Evolutionary conservation across 495 filamentous ascomycete genomes (phyloP), one percentile per base, ranked within the genome.

Genomic region (Cryomyces antarcticus): DNA sequence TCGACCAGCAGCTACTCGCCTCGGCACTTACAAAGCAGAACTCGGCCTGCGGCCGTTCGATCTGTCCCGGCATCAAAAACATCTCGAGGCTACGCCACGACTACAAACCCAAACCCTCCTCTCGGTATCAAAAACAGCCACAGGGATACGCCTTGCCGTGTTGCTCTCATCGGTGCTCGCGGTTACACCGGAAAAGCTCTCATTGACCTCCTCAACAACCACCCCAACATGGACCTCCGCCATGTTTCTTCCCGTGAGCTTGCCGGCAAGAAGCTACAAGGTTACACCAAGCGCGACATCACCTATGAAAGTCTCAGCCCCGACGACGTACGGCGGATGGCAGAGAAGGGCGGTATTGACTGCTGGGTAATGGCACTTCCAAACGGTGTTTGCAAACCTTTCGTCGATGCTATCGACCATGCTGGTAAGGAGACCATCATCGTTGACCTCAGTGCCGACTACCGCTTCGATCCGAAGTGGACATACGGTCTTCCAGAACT

Each of bases 311-410:
- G 88, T 59, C 69, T 96, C 31, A 76, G 73, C 49, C 71, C 83
- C 35, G 89, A 97, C 42, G 88, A 95, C 55, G 80, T 95, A 24
- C 75, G 81, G 41, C 74, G 77, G 42, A 92, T 95, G 84, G 83
- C 87, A 49, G 75, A 82, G 55, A 78, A 79, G 37, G 80, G 80
- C n/a, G 79, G 89, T 42, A 82, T 97, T 42, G 89, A 97, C 66
- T 92, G 85, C 64, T 96, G 86, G 85, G 83, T 97, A 31, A 93
- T 96, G 85, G 89, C 89, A 33, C 71, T 97, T 28, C 89, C 89
- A 9, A 97, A 97, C 53, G 89, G 89, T 40, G 85, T 97, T 44
- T 94, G 86, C 70, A 84, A 88, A 64, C 89, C 89, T 2, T 97
- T 81, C 53, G 83, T 96, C 10, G 86, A 96, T 48, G 88, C 89